Evolutionary conservation across 192 early-diverging fungal genomes (phyloP).

Genomic region (Diversispora epigaea): DNA sequence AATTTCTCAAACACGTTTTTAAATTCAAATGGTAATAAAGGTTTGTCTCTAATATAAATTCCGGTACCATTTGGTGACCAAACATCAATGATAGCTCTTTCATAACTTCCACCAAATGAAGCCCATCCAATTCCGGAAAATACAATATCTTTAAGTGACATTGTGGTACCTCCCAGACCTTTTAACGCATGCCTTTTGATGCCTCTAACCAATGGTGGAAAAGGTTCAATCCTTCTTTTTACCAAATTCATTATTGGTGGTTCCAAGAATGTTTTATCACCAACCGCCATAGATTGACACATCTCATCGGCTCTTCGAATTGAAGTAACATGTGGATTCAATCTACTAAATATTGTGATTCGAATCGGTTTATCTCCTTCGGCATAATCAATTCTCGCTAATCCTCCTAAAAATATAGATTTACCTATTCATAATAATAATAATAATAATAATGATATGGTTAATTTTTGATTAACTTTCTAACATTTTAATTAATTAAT

Average conservation of each 20-base stretch:
- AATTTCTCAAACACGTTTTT: slow-evolving; percentile 33
- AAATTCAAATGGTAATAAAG: slow-evolving; percentile 69
- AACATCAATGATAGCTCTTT: slow-evolving; percentile 49
- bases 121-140: slow-evolving; percentile 68
- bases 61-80: slow-evolving; percentile 53
- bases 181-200: slow-evolving; percentile 44
- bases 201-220: slow-evolving; percentile 42
- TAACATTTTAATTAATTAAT: not conserved
- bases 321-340: slow-evolving; percentile 60
- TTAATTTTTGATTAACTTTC: too few species aligned
- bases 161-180: slow-evolving; percentile 42
- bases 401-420: slow-evolving; percentile 57
- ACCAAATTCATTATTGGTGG: slow-evolving; percentile 43
- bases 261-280: slow-evolving; percentile 38
- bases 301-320: slow-evolving; percentile 49
- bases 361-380: slow-evolving; percentile 46
- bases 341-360: slow-evolving; percentile 54
- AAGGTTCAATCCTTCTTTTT: slow-evolving; percentile 28
- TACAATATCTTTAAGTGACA: slow-evolving; percentile 50
- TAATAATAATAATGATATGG: too few species aligned
- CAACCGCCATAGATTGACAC: slow-evolving; percentile 37
- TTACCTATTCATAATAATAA: slow-evolving; percentile 26
- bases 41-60: slow-evolving; percentile 48
- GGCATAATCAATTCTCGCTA: slow-evolving; percentile 60
- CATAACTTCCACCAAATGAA: slow-evolving; percentile 54